Evolutionary conservation across 805 yeast species (phyloP).

Genomic region (Sungouiozyma intestinalis): DNA sequence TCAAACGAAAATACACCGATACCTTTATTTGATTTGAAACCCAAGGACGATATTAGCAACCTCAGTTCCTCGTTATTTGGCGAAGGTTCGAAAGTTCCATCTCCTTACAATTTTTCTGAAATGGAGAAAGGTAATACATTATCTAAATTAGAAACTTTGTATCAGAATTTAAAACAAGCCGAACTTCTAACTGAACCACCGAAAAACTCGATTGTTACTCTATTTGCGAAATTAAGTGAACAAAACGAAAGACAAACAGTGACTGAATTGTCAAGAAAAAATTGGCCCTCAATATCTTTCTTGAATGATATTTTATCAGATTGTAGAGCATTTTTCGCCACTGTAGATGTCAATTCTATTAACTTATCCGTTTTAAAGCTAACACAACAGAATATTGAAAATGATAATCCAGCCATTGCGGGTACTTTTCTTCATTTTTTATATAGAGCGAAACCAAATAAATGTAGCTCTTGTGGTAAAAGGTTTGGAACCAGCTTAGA

Average conservation of each 20-base stretch:
- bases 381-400: slow-evolving; percentile 27
- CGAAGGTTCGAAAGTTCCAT: slow-evolving; percentile 5
- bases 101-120: slow-evolving; percentile 11
- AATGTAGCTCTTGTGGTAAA: slow-evolving; percentile 85
- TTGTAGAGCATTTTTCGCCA: slow-evolving; percentile 25
- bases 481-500: slow-evolving; percentile 55
- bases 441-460: slow-evolving; percentile 45
- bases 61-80: slow-evolving; percentile 17
- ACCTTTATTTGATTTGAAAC: background rate
- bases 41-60: background rate
- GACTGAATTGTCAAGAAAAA: background rate
- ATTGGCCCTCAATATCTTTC: slow-evolving; percentile 17
- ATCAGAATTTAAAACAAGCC: slow-evolving; percentile 15
- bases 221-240: slow-evolving; percentile 15
- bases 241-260: slow-evolving; percentile 5
- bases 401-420: slow-evolving; percentile 20
- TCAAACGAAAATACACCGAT: slow-evolving; percentile 4
- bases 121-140: slow-evolving; percentile 13
- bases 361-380: slow-evolving; percentile 24
- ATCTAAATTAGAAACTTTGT: slow-evolving; percentile 13
- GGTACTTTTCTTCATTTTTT: slow-evolving; percentile 24
- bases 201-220: slow-evolving; percentile 21
- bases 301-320: slow-evolving; percentile 20
- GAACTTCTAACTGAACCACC: slow-evolving; percentile 19
- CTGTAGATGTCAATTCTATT: slow-evolving; percentile 20